These are phyloP conservation scores for Mucor circinelloides DNA, from an alignment of 371 early-diverging fungal genomes.

Conservation along the genomic window DNA sequence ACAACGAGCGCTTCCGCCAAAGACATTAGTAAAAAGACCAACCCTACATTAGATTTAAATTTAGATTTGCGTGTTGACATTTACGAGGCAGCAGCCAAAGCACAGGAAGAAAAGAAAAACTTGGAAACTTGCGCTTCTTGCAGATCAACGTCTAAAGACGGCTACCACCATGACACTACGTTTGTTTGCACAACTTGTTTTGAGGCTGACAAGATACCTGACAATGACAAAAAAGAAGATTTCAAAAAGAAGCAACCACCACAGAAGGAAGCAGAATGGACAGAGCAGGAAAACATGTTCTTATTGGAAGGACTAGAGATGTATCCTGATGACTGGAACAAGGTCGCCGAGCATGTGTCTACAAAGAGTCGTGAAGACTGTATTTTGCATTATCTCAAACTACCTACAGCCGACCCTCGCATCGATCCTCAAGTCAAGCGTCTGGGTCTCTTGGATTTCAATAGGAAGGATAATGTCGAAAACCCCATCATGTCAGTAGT, in stretches of 20 bases:
- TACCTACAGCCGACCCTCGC: slow-evolving; percentile 71
- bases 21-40: neutral
- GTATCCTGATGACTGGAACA: slow-evolving; percentile 44
- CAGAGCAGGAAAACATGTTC: slow-evolving; percentile 45
- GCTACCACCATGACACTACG: neutral
- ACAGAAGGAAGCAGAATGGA: slow-evolving; percentile 27
- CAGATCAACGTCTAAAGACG: neutral
- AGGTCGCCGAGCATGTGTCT: slow-evolving; percentile 43
- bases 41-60: slow-evolving; percentile 12
- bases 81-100: slow-evolving; percentile 5
- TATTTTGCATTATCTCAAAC: slow-evolving; percentile 43
- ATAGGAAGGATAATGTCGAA: slow-evolving; percentile 70
- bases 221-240: slow-evolving; percentile 17
- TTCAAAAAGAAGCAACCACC: neutral
- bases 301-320: slow-evolving; percentile 48
- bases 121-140: slow-evolving; percentile 2
- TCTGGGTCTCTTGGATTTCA: slow-evolving; percentile 46
- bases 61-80: slow-evolving; percentile 26
- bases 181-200: slow-evolving; percentile 18
- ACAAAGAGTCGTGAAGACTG: slow-evolving; percentile 45
- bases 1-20: neutral
- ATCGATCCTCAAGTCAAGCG: slow-evolving; percentile 48
- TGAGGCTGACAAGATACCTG: slow-evolving; percentile 1
- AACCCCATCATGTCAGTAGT: slow-evolving; percentile 97
- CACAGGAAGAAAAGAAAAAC: neutral